phyloP scores from a whole-genome alignment of 257 asterid species.

The Fraxinus americana region DNA sequence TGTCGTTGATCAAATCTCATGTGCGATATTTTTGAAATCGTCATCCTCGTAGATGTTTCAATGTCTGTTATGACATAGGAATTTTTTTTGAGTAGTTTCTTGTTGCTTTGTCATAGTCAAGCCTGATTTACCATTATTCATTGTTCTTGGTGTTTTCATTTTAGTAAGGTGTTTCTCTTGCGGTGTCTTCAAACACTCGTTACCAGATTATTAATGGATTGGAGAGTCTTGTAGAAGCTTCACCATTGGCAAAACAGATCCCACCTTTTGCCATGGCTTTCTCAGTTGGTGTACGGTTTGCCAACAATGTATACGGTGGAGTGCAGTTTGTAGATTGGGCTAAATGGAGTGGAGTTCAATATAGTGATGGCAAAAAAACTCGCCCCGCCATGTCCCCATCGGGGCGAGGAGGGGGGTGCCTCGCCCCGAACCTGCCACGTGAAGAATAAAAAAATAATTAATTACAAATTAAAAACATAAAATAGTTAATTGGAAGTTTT shows the following conservation, averaged over 20 bases:
- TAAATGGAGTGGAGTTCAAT: slow-evolving; percentile 77
- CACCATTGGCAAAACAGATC: slow-evolving; percentile 63
- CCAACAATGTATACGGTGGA: slow-evolving; percentile 85
- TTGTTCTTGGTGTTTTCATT: background rate
- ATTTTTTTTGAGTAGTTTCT: background rate
- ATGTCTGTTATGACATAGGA: background rate
- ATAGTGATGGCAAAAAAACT: no score
- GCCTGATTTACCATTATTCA: background rate
- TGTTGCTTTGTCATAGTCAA: background rate
- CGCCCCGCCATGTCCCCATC: no score
- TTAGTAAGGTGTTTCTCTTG: slow-evolving; percentile 73
- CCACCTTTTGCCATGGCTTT: slow-evolving; percentile 83
- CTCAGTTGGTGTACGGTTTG: slow-evolving; percentile 81
- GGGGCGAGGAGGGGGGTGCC: no score
- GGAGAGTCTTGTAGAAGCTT: slow-evolving; percentile 68
- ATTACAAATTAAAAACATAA: no score
- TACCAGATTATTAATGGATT: slow-evolving; percentile 86
- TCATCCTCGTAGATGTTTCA: no score
- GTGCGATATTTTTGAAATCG: background rate
- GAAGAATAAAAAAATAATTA: no score
- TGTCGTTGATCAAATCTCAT: background rate
- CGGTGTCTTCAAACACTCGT: slow-evolving; percentile 84
- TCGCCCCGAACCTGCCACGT: no score
- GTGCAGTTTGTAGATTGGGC: slow-evolving; percentile 99
- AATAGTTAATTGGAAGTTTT: no score